A percentile compares a stretch with the other conserved stretches of the same genome.
phyloP scores from a whole-genome alignment of 2,329 filamentous ascomycete genomes.

The Penicillium sp. region DNA sequence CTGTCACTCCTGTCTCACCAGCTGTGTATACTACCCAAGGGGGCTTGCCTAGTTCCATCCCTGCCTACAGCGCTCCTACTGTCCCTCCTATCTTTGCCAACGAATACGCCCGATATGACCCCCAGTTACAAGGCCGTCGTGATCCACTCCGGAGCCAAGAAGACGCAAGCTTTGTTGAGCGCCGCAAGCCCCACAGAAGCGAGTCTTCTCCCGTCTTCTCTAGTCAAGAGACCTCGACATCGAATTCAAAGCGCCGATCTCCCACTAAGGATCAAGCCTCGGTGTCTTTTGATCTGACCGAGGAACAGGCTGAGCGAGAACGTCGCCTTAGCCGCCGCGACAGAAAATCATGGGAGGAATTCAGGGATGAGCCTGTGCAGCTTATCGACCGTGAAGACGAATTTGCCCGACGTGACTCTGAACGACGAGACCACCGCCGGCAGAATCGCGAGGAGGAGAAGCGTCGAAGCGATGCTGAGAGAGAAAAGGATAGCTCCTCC shows the following conservation, averaged over 20 bases:
- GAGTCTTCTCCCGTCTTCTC: slow-evolving; percentile 49
- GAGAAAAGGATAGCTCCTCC: slow-evolving; percentile 32
- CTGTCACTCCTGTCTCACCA: slow-evolving; percentile 68
- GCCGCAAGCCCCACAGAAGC: slow-evolving; percentile 36
- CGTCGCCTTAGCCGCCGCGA: slow-evolving; percentile 17
- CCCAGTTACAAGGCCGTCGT: slow-evolving; percentile 12
- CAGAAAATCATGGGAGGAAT: slow-evolving; percentile 20
- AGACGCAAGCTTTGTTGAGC: slow-evolving; percentile 9
- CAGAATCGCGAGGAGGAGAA: slow-evolving; percentile 17
- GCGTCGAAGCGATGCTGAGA: slow-evolving; percentile 12
- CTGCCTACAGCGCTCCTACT: slow-evolving; percentile 42
- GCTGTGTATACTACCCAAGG: slow-evolving; percentile 59
- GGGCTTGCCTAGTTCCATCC: slow-evolving; percentile 29
- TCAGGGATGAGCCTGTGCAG: slow-evolving; percentile 24
- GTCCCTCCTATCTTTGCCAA: slow-evolving; percentile 43
- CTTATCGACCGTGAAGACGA: slow-evolving; percentile 32
- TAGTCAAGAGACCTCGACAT: slow-evolving; percentile 27
- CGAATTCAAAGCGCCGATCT: slow-evolving; percentile 33
- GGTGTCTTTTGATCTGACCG: slow-evolving; percentile 58
- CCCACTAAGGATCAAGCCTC: slow-evolving; percentile 42
- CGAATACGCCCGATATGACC: slow-evolving; percentile 21
- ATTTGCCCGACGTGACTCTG: slow-evolving; percentile 15
- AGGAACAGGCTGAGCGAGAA: slow-evolving; percentile 55
- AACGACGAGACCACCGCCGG: slow-evolving; percentile 5
- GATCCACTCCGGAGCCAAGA: slow-evolving; percentile 14